Conservation (phyloP, 345 rosid genomes). For the Citrus glauca region DNA sequence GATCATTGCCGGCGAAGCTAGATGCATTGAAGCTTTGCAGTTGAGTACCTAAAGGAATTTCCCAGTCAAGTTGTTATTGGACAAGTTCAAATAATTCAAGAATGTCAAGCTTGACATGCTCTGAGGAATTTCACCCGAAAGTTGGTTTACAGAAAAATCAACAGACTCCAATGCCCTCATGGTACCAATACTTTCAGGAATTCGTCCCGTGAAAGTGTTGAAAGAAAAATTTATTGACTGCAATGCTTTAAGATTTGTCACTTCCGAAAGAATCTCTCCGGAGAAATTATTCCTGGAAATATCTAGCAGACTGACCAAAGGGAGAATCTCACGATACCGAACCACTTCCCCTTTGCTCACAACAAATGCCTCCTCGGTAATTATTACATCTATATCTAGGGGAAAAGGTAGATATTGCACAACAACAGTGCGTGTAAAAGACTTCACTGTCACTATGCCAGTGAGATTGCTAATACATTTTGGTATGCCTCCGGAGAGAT, state of each 20-base stretch:
- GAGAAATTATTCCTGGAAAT: background rate
- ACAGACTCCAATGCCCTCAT: background rate
- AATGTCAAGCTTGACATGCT: background rate
- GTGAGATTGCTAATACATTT: background rate
- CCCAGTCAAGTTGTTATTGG: background rate
- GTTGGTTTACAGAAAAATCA: background rate
- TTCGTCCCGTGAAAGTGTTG: background rate
- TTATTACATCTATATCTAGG: background rate
- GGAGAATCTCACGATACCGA: background rate
- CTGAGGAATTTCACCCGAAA: slow-evolving; percentile 10
- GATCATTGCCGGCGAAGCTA: background rate
- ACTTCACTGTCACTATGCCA: background rate
- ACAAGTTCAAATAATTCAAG: background rate
- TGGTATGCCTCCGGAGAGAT: slow-evolving; percentile 8
- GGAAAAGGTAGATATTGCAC: background rate
- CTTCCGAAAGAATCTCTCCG: background rate
- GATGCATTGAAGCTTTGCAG: background rate
- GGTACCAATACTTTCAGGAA: background rate
- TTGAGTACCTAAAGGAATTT: background rate
- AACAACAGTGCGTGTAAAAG: too few relatives aligned
- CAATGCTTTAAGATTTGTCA: background rate
- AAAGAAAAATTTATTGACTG: background rate
- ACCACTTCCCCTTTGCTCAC: background rate
- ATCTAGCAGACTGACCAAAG: slow-evolving; percentile 2
- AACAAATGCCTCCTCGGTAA: background rate